Conservation (phyloP, 2,329 filamentous ascomycete genomes). For the Apiospora hydei region DNA sequence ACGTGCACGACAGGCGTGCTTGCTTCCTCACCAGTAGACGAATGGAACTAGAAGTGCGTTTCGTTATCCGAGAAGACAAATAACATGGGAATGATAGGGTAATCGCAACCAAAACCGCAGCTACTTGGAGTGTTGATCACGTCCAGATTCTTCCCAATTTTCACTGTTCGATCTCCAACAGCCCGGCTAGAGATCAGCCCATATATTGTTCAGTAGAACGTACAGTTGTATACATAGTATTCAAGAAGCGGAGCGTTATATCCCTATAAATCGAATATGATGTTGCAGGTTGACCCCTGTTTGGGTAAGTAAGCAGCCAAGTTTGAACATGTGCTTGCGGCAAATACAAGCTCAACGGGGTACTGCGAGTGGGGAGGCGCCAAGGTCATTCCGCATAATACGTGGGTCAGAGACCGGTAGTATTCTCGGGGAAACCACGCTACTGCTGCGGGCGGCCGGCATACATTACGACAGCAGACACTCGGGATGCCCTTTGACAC, state of each 20-base stretch:
- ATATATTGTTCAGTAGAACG: neutral
- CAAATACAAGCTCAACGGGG: neutral
- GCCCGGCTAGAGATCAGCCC: neutral
- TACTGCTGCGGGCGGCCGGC: neutral
- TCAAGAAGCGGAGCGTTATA: too few species aligned
- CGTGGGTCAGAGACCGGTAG: constrained; percentile 15
- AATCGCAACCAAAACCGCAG: neutral
- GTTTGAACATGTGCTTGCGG: neutral
- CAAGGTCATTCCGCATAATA: constrained; percentile 11
- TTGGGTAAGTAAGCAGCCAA: too few species aligned
- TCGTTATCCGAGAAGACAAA: neutral
- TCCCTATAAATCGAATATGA: neutral
- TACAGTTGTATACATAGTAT: neutral
- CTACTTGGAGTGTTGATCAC: neutral
- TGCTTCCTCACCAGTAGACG: neutral
- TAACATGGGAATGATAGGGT: neutral
- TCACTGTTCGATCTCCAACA: neutral
- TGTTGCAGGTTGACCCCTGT: neutral
- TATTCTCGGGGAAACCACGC: constrained; percentile 21
- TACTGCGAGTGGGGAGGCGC: neutral
- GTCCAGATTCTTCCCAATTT: neutral
- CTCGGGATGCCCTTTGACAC: neutral
- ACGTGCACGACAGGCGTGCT: neutral
- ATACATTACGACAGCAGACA: neutral
- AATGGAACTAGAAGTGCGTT: neutral